Evolutionary conservation across 345 rosid genomes (phyloP), one percentile per base, ranked within the genome.

Genomic region (Citrus glauca): DNA sequence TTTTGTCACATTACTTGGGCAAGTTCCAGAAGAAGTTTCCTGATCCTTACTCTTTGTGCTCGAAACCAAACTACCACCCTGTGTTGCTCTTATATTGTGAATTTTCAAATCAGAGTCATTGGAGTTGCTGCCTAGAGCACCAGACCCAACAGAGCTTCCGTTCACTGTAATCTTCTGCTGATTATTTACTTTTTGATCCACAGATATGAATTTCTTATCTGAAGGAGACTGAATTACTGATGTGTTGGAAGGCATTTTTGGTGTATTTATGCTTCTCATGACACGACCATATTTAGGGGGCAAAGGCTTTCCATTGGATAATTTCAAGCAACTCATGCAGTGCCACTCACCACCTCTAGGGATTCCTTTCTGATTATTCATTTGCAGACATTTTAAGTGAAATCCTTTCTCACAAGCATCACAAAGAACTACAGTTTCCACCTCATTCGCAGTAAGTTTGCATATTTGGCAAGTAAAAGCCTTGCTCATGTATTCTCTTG

Each of bases 341-440:
- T 94, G 95, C 98, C 99, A 94, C 83, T 96, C 99, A 74, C 88
- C 90, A 74, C 87, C 89, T 81, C 90, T 91, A 50, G 97, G 94
- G 73, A 92, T 86, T 77, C 85, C 95, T 82, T 87, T 88, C 78
- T 87, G 86, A 84, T 84, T 92, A 80, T 84, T 78, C 37, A 88
- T 63, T 53, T 88, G 93, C 74, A 94, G 84, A 83, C 99, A 96
- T 87, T 84, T 91, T 74, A 92, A 83, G 87, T 96, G 99, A 85
- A 82, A 92, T 80, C 95, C 98, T 82, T 90, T 92, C 85, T 91
- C 99, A 79, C 99, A 96, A 62, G 91, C 89, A 88, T 96, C 99
- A 78, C 99, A 96, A 78, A 94, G 78, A 42, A 91, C 87, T 30
- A 92, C 89, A 79, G 85, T 88, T 71, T 92, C 97, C 83, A 96